Evolutionary conservation across 352 stramenopile species (phyloP), one percentile per base, ranked within the genome.

Genomic region (Globisporangium nodosum): DNA sequence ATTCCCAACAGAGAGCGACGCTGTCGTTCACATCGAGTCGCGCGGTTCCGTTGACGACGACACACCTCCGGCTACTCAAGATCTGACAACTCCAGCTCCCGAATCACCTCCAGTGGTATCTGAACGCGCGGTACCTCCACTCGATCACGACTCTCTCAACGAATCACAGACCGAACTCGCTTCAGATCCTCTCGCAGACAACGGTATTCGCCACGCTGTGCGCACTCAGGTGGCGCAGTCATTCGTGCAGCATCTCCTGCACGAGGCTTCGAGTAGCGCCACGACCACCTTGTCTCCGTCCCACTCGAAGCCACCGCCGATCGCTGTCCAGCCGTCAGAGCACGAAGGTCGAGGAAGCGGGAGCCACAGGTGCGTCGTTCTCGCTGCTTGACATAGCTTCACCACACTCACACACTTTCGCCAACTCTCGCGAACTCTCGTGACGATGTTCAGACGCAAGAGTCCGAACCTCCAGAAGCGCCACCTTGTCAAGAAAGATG

Each of bases 391-490:
- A 37, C 30, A 64, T 49, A 18, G 27, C 37, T 24, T 48, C 56
- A 42, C 18, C 42, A 24, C 11, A 33, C 47, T 9, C 30, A 58
- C 3, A 30, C 1, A 0, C 20, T 12, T 7, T 27, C 35, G 52
- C 12, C 5, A 15, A 20, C 5, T 33, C 33, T 20, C 53, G 16
- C 30, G 27, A 24, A 24, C 21, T 24, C 21, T 24, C 24, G 5
- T 30, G 31, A 24, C 27, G 2, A 1, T 20, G 9, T 53, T 3
- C 35, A 68, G 64, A 27, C 61, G 40, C 30, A 66, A 63, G 31
- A 78, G 64, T 21, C 70, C 66, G 6, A 74, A 63, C 37, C 56
- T 63, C 9, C 65, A 52, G 33, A 72, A 70, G 5, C 66, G 70
- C 45, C 58, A 40, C 1, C 56, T 73, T 5, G 21, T 60, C 24